Base-by-base conservation (phyloP, 2,329 filamentous ascomycete genomes). In the Fusarium graminum region DNA sequence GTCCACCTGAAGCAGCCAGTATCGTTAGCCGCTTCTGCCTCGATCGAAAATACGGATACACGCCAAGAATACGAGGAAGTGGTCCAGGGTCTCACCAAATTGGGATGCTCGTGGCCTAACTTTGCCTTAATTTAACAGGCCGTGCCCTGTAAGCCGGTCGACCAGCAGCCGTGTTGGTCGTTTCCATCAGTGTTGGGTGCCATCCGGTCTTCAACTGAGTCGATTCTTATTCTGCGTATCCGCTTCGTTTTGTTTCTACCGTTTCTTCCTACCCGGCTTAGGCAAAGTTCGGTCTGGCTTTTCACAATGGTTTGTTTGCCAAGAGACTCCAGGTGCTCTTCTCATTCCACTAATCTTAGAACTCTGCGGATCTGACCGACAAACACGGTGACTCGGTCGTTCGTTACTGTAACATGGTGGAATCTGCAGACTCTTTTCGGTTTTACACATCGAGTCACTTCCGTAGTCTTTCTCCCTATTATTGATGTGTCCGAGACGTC, bases 1-100 rank as follows among this genome's bases (percentile, higher is more conserved):
- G 51, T 49, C 62, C 70, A 72, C 70, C 70, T 72, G 70, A 72
- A 70, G 70, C 70, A 69, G 49, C 61, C 60, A 59, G 32, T 49
- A 43, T 43, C 52, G 36, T 44, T 65, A 55, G 65, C 38, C 47
- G 38, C 59, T 61, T 52, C 29, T 55, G 44, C 50, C 57, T 58
- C 59, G 38, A 40, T 38, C 46, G 45, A 50, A 57, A 62, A 60
- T 59, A 59, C 34, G 51, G 39, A 42, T 52, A 50, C 40, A 34
- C 32, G 47, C 52, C 47, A 46, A 60, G 46, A 59, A 71, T 58
- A 66, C 63, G 49, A 52, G 62, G 43, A 16, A 41, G 39, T 40
- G 40, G 50, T 29, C 40, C 63, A 52, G 60, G 69, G 46, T 57
- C 56, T 60, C 59, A 50, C 67, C 65, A 65, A 49, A 71, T 72